phyloP scores from a whole-genome alignment of 371 early-diverging fungal species.

The Rhizopus sp. region DNA sequence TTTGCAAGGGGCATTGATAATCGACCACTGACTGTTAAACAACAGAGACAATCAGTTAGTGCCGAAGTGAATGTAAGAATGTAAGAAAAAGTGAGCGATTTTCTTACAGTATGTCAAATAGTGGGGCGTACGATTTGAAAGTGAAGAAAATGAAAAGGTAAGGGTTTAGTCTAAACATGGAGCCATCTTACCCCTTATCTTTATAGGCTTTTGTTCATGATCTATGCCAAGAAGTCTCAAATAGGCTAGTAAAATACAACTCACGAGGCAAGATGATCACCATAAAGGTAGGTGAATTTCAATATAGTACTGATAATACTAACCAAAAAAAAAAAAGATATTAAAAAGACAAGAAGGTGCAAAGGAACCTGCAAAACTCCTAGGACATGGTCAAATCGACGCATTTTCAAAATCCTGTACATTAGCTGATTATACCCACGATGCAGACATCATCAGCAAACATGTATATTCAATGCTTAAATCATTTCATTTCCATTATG shows the following conservation, averaged over 20 bases:
- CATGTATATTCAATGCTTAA: constrained; percentile 49
- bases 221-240: constrained; percentile 55
- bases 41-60: constrained; percentile 76
- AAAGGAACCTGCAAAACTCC: constrained; percentile 54
- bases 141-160: constrained; percentile 60
- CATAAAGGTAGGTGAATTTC: constrained; percentile 48
- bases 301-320: neutral
- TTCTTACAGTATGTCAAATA: constrained; percentile 7
- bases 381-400: constrained; percentile 74
- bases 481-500: constrained; percentile 44
- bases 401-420: constrained; percentile 56
- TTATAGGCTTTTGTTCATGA: constrained; percentile 48
- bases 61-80: constrained; percentile 67
- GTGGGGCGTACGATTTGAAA: constrained; percentile 89
- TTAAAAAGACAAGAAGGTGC: constrained; percentile 52
- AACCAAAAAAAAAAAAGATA: constrained; percentile 27
- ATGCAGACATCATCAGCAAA: constrained; percentile 41
- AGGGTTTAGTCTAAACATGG: neutral
- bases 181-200: neutral
- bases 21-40: constrained; percentile 60
- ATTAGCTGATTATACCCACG: constrained; percentile 49
- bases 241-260: constrained; percentile 48
- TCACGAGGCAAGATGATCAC: constrained; percentile 56
- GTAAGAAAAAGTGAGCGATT: neutral
- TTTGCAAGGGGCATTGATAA: constrained; percentile 81